These are phyloP conservation scores for Penicillium sp. DNA, from an alignment of 2,329 filamentous ascomycete species.

Conservation along the genomic window DNA sequence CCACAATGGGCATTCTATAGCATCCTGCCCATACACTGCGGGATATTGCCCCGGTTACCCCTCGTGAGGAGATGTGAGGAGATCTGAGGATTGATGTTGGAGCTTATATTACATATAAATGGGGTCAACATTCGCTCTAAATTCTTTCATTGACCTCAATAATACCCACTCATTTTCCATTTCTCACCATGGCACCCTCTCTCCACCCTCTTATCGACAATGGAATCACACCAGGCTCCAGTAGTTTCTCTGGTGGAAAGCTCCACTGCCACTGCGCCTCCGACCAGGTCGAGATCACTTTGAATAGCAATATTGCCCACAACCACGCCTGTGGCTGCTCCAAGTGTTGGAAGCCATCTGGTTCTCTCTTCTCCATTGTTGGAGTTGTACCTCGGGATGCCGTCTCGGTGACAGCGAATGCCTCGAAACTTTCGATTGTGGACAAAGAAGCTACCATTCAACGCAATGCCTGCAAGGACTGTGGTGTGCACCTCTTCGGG, in stretches of 20 bases:
- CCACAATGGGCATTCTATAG: neutral
- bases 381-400: conserved; percentile 60
- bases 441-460: conserved; percentile 60
- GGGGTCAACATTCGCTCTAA: neutral
- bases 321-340: conserved; percentile 72
- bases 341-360: conserved; percentile 69
- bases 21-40: neutral
- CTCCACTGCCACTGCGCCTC: conserved; percentile 61
- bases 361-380: conserved; percentile 64
- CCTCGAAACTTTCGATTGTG: conserved; percentile 57
- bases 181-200: conserved; percentile 34
- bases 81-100: neutral
- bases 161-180: conserved; percentile 7
- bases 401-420: conserved; percentile 58
- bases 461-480: conserved; percentile 61
- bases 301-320: conserved; percentile 61
- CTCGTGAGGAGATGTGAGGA: conserved; percentile 1
- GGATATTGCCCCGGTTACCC: neutral
- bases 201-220: conserved; percentile 65
- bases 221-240: conserved; percentile 57
- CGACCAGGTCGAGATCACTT: conserved; percentile 58
- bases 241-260: conserved; percentile 59
- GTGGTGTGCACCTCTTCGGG: conserved; percentile 63
- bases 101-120: neutral
- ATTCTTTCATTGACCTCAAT: too few relatives aligned